Evolutionary conservation across 352 stramenopile genomes (phyloP), one percentile per base, ranked within the genome.

Genomic region (Phytophthora rubi): DNA sequence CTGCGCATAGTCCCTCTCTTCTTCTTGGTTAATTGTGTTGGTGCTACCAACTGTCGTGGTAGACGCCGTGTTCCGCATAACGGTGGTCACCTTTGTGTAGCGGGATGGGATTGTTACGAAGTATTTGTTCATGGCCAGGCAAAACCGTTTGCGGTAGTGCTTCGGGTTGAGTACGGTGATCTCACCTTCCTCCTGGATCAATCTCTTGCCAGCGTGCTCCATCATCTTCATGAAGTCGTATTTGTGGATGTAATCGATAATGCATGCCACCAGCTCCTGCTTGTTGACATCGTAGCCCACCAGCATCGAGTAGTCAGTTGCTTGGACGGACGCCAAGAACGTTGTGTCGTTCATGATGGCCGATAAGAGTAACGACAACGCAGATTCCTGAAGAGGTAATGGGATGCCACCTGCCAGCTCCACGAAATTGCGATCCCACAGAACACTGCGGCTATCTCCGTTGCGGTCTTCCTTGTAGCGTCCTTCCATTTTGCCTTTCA

Each of bases 181-280:
- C 60, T 96, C 89, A 32, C 87, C 86, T 79, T 97, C 89, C 44
- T 95, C 89, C 67, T 97, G 89, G 32, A 95, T 94, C 37, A 97
- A 39, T n/a, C 88, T 81, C 65, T 97, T 97, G 10, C 89, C 86
- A 4, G 88, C 86, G 68, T 97, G 88, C 65, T 97, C 89, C 42
- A 97, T 89, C 82, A 94, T 94, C 67, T 97, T 97, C 81, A 95
- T 86, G 51, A 97, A 93, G 49, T 95, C 89, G 56, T 97, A 97
- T 69, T 97, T 95, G 76, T 94, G 87, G 56, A 97, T 95, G 56
- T 97, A 97, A 59, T 97, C 89, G 54, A 97, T 97, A 68, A 97
- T 97, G 32, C 79, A 93, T 53, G 85, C 88, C 33, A 97, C 88
- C 12, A 97, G 72, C 48, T 97, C 89, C 59, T 97, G 89, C 48